Evolutionary conservation across 257 asterid species (phyloP).

Genomic region (Gentiana dahurica): DNA sequence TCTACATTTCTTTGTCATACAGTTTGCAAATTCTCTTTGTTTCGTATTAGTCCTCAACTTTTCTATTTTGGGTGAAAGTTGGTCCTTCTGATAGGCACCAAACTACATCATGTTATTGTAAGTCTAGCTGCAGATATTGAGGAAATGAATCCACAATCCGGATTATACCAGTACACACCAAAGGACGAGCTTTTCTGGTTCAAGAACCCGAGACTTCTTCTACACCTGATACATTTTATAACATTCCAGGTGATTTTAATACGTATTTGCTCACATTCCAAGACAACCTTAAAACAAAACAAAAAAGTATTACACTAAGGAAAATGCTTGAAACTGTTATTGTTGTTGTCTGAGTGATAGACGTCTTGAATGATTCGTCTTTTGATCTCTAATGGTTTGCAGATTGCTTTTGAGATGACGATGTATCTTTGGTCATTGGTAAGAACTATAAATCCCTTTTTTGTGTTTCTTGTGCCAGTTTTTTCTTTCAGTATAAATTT

Average conservation of each 20-base stretch:
- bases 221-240: conserved; percentile 67
- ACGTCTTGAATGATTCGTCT: neutral
- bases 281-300: neutral
- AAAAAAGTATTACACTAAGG: neutral
- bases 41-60: neutral
- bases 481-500: too few relatives aligned
- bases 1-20: conserved; percentile 1
- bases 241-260: conserved; percentile 61
- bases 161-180: conserved; percentile 48
- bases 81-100: conserved; percentile 80
- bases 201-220: conserved; percentile 72
- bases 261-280: too few relatives aligned
- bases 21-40: conserved; percentile 1
- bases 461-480: too few relatives aligned
- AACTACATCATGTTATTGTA: conserved; percentile 74
- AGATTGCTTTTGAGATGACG: conserved; percentile 93
- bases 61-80: conserved; percentile 28
- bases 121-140: conserved; percentile 77
- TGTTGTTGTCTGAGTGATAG: neutral
- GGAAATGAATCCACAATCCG: conserved; percentile 50
- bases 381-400: conserved; percentile 23
- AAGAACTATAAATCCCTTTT: conserved; percentile 16
- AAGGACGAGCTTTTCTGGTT: conserved; percentile 98
- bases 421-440: conserved; percentile 80
- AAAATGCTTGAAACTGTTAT: neutral